A percentile compares a stretch with the other conserved stretches of the same genome.
These are phyloP conservation scores for Cercospora sp. DNA, from an alignment of 2,329 filamentous ascomycete genomes.

Conservation along the genomic window DNA sequence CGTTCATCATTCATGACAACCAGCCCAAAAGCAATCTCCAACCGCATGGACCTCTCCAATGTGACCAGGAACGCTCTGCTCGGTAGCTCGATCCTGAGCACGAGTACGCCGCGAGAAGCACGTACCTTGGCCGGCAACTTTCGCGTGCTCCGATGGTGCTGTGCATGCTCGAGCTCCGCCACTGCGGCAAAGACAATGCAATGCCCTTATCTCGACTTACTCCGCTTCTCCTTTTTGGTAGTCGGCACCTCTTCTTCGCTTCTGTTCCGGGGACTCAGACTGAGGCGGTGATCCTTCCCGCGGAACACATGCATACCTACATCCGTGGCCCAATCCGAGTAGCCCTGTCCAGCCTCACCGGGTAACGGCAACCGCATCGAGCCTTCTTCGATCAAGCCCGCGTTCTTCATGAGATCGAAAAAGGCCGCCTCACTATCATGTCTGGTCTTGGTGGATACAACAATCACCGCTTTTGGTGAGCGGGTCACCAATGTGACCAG, in stretches of 20 bases:
- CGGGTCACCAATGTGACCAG: constrained; percentile 50
- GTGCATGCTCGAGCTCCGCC: not conserved
- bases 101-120: not conserved
- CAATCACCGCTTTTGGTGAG: constrained; percentile 53
- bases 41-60: not conserved
- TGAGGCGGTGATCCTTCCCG: constrained; percentile 36
- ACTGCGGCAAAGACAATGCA: not conserved
- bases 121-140: not conserved
- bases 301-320: constrained; percentile 39
- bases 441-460: constrained; percentile 66
- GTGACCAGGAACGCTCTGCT: not conserved
- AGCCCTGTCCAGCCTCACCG: constrained; percentile 38
- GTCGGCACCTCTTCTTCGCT: constrained; percentile 34
- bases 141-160: not conserved
- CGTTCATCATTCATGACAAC: not conserved
- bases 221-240: constrained; percentile 15
- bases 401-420: constrained; percentile 58
- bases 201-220: constrained; percentile 21
- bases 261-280: constrained; percentile 33
- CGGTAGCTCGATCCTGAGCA: not conserved
- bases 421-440: constrained; percentile 67
- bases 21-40: not conserved
- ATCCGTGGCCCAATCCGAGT: constrained; percentile 40
- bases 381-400: constrained; percentile 36
- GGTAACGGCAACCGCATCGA: constrained; percentile 35